phyloP scores from a whole-genome alignment of 2,329 filamentous ascomycete species.

The Fusarium cicatricum region DNA sequence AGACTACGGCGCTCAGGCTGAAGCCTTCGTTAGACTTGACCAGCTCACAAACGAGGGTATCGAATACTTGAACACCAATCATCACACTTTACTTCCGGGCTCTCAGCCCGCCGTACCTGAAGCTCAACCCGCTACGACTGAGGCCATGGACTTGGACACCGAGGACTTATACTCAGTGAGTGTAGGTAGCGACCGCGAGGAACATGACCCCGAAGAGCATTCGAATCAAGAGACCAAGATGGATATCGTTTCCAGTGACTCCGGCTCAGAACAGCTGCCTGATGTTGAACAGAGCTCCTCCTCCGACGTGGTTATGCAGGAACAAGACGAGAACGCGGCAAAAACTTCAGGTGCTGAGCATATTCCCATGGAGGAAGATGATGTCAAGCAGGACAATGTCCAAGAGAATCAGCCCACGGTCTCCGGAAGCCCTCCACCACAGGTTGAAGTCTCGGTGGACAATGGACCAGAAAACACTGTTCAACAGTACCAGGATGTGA shows the following conservation, averaged over 20 bases:
- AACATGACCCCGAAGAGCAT: background rate
- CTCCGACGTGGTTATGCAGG: background rate
- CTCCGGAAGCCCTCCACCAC: background rate
- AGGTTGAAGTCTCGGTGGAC: background rate
- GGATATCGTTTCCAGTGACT: background rate
- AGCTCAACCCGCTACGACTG: background rate
- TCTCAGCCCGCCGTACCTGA: background rate
- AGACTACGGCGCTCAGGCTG: too few relatives aligned
- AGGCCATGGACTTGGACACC: background rate
- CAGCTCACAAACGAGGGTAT: background rate
- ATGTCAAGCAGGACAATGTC: background rate
- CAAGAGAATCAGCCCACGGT: background rate
- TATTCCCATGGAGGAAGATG: conserved; percentile 6
- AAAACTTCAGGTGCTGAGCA: background rate
- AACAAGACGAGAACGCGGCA: background rate
- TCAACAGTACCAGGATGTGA: background rate
- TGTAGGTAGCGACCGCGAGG: background rate
- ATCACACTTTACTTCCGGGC: too few relatives aligned
- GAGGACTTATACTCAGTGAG: background rate
- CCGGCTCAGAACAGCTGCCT: background rate
- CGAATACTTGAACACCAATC: background rate
- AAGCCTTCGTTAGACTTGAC: too few relatives aligned
- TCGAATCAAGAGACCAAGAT: background rate
- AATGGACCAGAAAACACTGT: background rate
- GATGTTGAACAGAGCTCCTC: too few relatives aligned